A percentile compares a stretch with the other conserved stretches of the same genome.
Conservation (phyloP, 2,329 filamentous ascomycete genomes). For the Xylariaceae sp. region DNA sequence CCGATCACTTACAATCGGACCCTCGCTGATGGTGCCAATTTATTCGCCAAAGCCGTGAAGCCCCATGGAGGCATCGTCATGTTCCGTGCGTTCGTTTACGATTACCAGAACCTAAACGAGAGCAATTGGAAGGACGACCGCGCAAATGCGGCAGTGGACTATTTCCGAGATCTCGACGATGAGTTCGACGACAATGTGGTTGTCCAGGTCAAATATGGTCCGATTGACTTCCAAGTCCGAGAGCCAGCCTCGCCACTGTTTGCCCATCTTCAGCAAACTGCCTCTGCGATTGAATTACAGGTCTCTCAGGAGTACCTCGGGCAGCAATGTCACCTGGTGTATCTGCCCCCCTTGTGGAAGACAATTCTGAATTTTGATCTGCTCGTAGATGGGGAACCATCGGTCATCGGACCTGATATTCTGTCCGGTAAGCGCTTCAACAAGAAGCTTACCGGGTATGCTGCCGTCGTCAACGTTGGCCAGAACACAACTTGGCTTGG, state of each 20-base stretch:
- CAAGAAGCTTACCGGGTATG: conserved; percentile 55
- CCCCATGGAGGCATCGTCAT: conserved; percentile 60
- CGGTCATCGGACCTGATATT: conserved; percentile 52
- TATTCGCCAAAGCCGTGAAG: conserved; percentile 58
- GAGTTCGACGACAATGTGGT: conserved; percentile 67
- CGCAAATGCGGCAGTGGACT: conserved; percentile 65
- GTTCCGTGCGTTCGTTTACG: conserved; percentile 70
- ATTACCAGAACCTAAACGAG: conserved; percentile 47
- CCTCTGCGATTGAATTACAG: conserved; percentile 58
- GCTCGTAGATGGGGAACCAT: conserved; percentile 51
- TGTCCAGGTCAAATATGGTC: conserved; percentile 70
- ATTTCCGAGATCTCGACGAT: conserved; percentile 60
- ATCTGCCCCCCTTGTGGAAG: conserved; percentile 65
- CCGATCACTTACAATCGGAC: conserved; percentile 67
- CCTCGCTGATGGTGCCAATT: conserved; percentile 61
- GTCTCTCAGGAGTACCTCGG: conserved; percentile 68
- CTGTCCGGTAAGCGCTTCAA: conserved; percentile 57
- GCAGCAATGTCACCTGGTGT: conserved; percentile 66
- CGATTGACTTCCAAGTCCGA: conserved; percentile 70
- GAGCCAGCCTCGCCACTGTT: conserved; percentile 65
- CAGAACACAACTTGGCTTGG: conserved; percentile 65
- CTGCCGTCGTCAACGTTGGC: conserved; percentile 64
- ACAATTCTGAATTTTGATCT: conserved; percentile 64
- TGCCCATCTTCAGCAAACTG: conserved; percentile 40
- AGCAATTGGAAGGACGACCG: conserved; percentile 62